Base-by-base conservation (phyloP, 2,329 filamentous ascomycete genomes). In the Neofusicoccum kwambonambiense region DNA sequence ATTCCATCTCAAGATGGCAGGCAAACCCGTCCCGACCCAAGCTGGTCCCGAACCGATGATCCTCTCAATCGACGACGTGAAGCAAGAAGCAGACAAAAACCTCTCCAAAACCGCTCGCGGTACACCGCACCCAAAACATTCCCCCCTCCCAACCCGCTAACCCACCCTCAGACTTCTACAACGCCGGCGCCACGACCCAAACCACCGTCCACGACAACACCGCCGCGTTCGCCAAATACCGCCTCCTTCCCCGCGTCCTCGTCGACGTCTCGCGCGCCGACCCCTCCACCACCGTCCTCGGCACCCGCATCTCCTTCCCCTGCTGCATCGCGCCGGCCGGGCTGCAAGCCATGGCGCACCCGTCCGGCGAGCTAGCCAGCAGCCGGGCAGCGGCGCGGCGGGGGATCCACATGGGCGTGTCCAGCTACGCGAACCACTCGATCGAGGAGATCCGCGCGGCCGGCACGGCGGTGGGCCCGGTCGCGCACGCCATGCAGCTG, bases 391-490 rank as follows among this genome's bases (percentile, higher is more conserved):
- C 78, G 9, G 77, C 75, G 0, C 71, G 71, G 15, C 72, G 75
- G 47, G 72, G 74, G 0, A 66, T 79, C 4, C 75, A 71, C 0
- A 78, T 77, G 74, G 77, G 74, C 5, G 67, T 77, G 64, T 75
- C 76, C 2, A 79, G 74, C 4, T 73, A 77, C 19, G 76, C 79
- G 1, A 80, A 78, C 9, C 75, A 76, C 54, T 73, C 77, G 7
- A 72, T 82, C 27, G 75, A 78, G 54, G 73, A 73, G 8, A 78
- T 81, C 0, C 54, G 54, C 3, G 83, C 83, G 13, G 82, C 82
- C 66, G 75, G 75, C 1, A 73, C 88, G 0, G 69, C 65, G 0
- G 58, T 69, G 0, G 70, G 74, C 22, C 73, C 74, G 0, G 68
- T 76, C 9, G 77, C 75, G 19, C 69, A 77, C 31, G 78, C 79